Evolutionary conservation across 2,329 filamentous ascomycete genomes (phyloP).

Genomic region (Phoma herbarum): DNA sequence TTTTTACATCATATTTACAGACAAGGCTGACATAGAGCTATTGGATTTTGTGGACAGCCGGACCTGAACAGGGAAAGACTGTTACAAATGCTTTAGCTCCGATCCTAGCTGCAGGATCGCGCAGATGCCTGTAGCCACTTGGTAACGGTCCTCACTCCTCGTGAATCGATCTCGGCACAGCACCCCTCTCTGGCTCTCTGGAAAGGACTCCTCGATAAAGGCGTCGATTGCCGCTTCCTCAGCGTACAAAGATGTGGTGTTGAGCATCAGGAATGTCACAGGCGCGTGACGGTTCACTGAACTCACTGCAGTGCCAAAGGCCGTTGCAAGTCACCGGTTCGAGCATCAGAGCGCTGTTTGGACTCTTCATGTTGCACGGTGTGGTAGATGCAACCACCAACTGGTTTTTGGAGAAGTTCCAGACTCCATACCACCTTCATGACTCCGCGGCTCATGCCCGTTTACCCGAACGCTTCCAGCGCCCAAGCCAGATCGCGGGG

Average conservation of each 20-base stretch:
- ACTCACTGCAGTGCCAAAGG: background rate
- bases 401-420: background rate
- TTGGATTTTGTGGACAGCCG: background rate
- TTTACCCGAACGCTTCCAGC: conserved; percentile 10
- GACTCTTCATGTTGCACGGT: conserved; percentile 4
- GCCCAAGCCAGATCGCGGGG: conserved; percentile 1
- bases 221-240: background rate
- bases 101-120: conserved; percentile 22
- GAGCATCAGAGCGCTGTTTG: conserved; percentile 1
- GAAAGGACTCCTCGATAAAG: background rate
- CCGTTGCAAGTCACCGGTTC: background rate
- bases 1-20: conserved; percentile 16
- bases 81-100: conserved; percentile 6
- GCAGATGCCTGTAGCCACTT: conserved; percentile 14
- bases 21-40: conserved; percentile 7
- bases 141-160: conserved; percentile 8
- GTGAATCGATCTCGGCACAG: conserved; percentile 7
- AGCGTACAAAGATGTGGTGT: background rate
- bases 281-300: background rate
- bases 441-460: conserved; percentile 2
- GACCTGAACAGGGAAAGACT: conserved; percentile 9
- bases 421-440: conserved; percentile 5
- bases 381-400: conserved; percentile 4
- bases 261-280: background rate
- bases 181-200: conserved; percentile 1